Percentiles rank a stretch among this genome's conserved stretches.
These are phyloP conservation scores for Nymphaea colorata DNA, from an alignment of 164 flowering plant genomes.

Conservation along the genomic window DNA sequence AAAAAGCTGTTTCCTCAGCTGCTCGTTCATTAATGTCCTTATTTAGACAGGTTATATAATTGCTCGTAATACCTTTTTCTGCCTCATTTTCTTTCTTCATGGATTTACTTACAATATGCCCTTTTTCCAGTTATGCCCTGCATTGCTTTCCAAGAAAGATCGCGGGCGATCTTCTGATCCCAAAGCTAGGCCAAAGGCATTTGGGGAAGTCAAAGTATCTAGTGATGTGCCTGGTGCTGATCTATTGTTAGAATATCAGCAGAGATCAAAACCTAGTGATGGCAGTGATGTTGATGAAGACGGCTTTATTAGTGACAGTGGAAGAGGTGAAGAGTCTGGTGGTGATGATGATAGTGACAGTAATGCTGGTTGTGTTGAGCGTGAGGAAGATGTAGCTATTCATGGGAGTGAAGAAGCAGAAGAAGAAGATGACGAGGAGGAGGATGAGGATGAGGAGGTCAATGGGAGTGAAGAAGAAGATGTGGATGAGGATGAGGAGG, in stretches of 20 bases:
- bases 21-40: slow-evolving; percentile 54
- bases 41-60: slow-evolving; percentile 5
- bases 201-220: slow-evolving; percentile 62
- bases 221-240: slow-evolving; percentile 67
- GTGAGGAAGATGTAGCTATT: slow-evolving; percentile 1
- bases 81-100: background rate
- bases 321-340: background rate
- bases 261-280: background rate
- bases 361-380: slow-evolving; percentile 3
- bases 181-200: slow-evolving; percentile 79
- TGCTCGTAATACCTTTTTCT: too few species aligned
- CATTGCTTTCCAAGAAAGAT: slow-evolving; percentile 74
- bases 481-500: slow-evolving; percentile 6
- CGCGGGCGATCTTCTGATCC: slow-evolving; percentile 78
- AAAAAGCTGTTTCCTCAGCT: slow-evolving; percentile 76
- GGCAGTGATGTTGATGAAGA: slow-evolving; percentile 17
- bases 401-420: slow-evolving; percentile 5
- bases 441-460: slow-evolving; percentile 6
- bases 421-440: slow-evolving; percentile 9
- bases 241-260: slow-evolving; percentile 26
- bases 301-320: slow-evolving; percentile 12
- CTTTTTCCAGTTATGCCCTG: slow-evolving; percentile 62
- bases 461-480: slow-evolving; percentile 8
- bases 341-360: slow-evolving; percentile 7
- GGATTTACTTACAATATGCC: too few species aligned